Conservation (phyloP, 129 eudicot species). For the Pittosporum tobira region DNA sequence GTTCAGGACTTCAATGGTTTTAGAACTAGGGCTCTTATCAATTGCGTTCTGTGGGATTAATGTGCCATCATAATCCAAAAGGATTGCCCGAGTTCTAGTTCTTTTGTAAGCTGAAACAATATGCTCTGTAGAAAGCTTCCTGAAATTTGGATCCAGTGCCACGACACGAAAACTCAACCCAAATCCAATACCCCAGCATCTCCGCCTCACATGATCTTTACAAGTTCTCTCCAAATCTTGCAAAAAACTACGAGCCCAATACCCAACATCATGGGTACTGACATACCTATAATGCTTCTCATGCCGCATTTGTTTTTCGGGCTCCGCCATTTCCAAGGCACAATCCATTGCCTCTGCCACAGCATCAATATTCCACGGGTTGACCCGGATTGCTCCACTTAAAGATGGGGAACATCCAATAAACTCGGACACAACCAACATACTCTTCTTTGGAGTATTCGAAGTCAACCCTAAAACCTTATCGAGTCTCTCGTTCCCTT, state of each 20-base stretch:
- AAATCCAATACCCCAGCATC: slow-evolving; percentile 91
- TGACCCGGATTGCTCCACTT: slow-evolving; percentile 86
- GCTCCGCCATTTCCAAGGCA: slow-evolving; percentile 58
- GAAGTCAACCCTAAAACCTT: slow-evolving; percentile 42
- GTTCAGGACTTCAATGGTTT: slow-evolving; percentile 46
- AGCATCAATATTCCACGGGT: slow-evolving; percentile 82
- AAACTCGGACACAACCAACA: slow-evolving; percentile 83
- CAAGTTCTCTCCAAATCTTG: slow-evolving; percentile 77
- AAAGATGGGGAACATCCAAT: slow-evolving; percentile 85
- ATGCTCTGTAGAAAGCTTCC: slow-evolving; percentile 72
- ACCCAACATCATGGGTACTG: slow-evolving; percentile 75
- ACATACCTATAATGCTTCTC: slow-evolving; percentile 80
- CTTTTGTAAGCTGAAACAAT: slow-evolving; percentile 72
- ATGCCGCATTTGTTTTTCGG: slow-evolving; percentile 71
- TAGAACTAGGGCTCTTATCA: slow-evolving; percentile 56
- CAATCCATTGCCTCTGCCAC: slow-evolving; percentile 84
- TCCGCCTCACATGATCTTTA: slow-evolving; percentile 61
- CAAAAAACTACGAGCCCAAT: slow-evolving; percentile 70
- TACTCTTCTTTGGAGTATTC: slow-evolving; percentile 46
- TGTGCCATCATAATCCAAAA: slow-evolving; percentile 78
- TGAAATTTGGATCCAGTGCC: slow-evolving; percentile 63
- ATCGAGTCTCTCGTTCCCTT: slow-evolving; percentile 57
- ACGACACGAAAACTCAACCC: slow-evolving; percentile 83
- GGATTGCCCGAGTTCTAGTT: slow-evolving; percentile 57
- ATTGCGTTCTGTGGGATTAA: slow-evolving; percentile 66